Evolutionary conservation across 2,329 filamentous ascomycete species (phyloP).

Genomic region (Dactylonectria macrodidyma): DNA sequence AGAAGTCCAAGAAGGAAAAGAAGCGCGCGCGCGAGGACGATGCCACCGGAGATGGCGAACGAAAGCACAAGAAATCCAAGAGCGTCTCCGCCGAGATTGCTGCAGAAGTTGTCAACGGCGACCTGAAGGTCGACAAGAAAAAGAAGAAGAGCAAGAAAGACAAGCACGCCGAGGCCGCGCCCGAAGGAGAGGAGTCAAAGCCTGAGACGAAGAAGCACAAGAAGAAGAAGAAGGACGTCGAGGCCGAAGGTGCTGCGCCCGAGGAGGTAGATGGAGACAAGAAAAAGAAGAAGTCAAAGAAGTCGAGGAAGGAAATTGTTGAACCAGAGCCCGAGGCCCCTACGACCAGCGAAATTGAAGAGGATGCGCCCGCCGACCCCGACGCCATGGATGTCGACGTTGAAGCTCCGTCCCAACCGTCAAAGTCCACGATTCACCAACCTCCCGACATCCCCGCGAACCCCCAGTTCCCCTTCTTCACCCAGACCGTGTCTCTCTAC

Average conservation of each 20-base stretch:
- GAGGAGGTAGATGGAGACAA: conserved; percentile 41
- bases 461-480: conserved; percentile 79
- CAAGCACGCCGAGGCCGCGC: conserved; percentile 40
- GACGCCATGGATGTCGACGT: conserved; percentile 60
- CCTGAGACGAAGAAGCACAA: conserved; percentile 49
- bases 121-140: conserved; percentile 52
- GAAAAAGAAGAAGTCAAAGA: conserved; percentile 53
- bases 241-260: conserved; percentile 33
- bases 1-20: conserved; percentile 61
- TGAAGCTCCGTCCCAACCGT: conserved; percentile 47
- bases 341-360: conserved; percentile 24
- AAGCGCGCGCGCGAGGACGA: conserved; percentile 64
- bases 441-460: conserved; percentile 57
- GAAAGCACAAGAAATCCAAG: conserved; percentile 67
- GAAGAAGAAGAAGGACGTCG: conserved; percentile 52
- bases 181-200: conserved; percentile 36
- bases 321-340: conserved; percentile 40
- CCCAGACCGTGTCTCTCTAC: conserved; percentile 86
- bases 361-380: conserved; percentile 40
- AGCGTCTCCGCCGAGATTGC: conserved; percentile 55
- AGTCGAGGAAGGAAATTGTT: conserved; percentile 49
- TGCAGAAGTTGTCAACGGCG: conserved; percentile 46
- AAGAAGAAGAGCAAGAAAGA: conserved; percentile 52
- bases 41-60: conserved; percentile 55
- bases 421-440: conserved; percentile 53